Conservation (phyloP, 352 stramenopile species). For the Phytopythium mirpurense region DNA sequence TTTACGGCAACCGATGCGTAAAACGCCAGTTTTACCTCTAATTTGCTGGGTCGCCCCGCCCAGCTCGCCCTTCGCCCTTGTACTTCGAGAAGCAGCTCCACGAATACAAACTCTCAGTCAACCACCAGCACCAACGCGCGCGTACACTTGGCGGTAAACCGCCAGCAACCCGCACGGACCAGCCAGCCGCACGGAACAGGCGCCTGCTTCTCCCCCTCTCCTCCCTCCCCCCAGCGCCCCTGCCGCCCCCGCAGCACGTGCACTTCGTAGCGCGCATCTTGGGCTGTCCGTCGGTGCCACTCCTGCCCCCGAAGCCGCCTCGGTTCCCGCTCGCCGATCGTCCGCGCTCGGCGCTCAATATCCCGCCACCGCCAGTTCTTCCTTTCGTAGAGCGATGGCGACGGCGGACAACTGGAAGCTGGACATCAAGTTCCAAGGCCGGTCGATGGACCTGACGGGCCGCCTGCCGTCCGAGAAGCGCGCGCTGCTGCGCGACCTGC, state of each 20-base stretch:
- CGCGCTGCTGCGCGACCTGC: slow-evolving; percentile 69
- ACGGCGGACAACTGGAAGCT: slow-evolving; percentile 81
- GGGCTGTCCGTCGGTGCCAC: slow-evolving; percentile 1
- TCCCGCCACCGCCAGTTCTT: not conserved
- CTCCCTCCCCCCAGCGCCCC: not conserved
- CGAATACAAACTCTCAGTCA: not conserved
- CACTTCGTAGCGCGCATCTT: not conserved
- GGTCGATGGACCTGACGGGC: slow-evolving; percentile 61
- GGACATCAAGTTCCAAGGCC: slow-evolving; percentile 82
- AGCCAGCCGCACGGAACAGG: not conserved
- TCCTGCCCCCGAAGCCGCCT: not conserved
- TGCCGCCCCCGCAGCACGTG: not conserved
- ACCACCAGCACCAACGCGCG: not conserved
- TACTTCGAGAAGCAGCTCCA: not conserved
- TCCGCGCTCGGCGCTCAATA: not conserved
- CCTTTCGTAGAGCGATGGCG: not conserved
- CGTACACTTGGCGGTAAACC: not conserved
- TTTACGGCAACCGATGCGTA: no score
- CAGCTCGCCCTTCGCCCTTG: no score
- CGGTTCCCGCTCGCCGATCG: no score
- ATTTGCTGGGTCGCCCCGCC: no score
- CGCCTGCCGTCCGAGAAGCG: slow-evolving; percentile 79
- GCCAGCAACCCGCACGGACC: not conserved
- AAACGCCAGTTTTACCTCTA: no score
- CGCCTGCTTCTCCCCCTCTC: not conserved